Evolutionary conservation across 2,329 filamentous ascomycete genomes (phyloP).

Genomic region (Chaetomiaceae sp.): DNA sequence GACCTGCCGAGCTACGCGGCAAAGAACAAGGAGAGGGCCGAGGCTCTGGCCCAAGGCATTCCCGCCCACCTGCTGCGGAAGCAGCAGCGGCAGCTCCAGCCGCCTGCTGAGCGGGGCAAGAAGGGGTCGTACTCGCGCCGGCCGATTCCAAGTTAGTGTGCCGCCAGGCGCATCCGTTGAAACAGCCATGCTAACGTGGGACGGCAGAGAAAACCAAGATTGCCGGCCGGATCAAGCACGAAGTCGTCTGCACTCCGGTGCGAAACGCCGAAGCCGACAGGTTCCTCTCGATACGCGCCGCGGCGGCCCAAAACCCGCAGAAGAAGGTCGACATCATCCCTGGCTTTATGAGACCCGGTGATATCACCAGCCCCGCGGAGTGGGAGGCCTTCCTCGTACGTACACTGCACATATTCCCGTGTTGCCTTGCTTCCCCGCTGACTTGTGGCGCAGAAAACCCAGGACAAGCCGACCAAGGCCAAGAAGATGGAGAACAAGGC

Average conservation of each 20-base stretch:
- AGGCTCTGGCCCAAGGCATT: constrained; percentile 55
- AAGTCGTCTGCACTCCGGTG: constrained; percentile 69
- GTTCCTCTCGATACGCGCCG: constrained; percentile 55
- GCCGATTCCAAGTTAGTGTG: constrained; percentile 66
- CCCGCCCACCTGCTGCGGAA: constrained; percentile 51
- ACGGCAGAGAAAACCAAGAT: constrained; percentile 70
- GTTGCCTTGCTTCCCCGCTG: background rate
- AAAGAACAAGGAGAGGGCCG: constrained; percentile 52
- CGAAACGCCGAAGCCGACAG: constrained; percentile 65
- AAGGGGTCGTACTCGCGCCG: constrained; percentile 57
- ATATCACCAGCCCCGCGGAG: constrained; percentile 32
- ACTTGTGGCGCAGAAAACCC: constrained; percentile 46
- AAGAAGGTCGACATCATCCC: constrained; percentile 49
- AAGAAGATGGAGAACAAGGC: constrained; percentile 75
- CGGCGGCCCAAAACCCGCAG: constrained; percentile 58
- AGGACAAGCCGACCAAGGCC: constrained; percentile 46
- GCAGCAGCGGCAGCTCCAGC: constrained; percentile 31
- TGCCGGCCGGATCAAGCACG: constrained; percentile 67
- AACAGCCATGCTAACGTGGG: constrained; percentile 16
- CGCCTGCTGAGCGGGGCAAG: constrained; percentile 33
- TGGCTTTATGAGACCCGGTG: constrained; percentile 16
- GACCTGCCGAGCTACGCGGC: constrained; percentile 74
- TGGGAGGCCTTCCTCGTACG: constrained; percentile 57
- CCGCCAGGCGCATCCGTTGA: background rate
- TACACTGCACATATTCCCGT: constrained; percentile 14